Evolutionary conservation across 2,329 filamentous ascomycete genomes (phyloP).

Genomic region (Botrytis squamosa): DNA sequence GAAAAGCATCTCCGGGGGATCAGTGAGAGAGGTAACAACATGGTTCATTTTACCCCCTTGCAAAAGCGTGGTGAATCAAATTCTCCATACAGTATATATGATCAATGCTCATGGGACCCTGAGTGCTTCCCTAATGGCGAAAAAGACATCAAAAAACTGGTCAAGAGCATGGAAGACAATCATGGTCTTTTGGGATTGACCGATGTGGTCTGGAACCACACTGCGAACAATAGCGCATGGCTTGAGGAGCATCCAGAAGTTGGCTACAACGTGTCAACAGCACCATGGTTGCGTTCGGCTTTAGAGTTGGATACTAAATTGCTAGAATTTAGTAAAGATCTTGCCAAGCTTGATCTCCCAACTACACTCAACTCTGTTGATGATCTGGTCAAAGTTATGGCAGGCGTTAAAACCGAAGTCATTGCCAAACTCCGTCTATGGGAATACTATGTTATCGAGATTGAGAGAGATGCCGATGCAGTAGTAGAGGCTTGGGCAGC

Average conservation of each 20-base stretch:
- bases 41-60: slow-evolving; percentile 96
- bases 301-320: slow-evolving; percentile 78
- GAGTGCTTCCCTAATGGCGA: slow-evolving; percentile 81
- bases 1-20: slow-evolving; percentile 85
- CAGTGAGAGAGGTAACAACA: slow-evolving; percentile 91
- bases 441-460: slow-evolving; percentile 89
- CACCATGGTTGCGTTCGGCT: slow-evolving; percentile 71
- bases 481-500: slow-evolving; percentile 70
- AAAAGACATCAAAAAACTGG: slow-evolving; percentile 72
- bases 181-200: slow-evolving; percentile 85
- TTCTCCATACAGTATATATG: slow-evolving; percentile 94
- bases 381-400: slow-evolving; percentile 80
- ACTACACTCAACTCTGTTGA: slow-evolving; percentile 67
- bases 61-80: slow-evolving; percentile 88
- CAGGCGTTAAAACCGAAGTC: slow-evolving; percentile 76
- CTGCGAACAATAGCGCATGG: slow-evolving; percentile 93
- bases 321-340: slow-evolving; percentile 59
- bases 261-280: slow-evolving; percentile 90
- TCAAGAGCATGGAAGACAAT: slow-evolving; percentile 78
- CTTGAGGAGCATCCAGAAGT: slow-evolving; percentile 90
- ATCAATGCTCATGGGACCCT: slow-evolving; percentile 86
- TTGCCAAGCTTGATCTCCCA: slow-evolving; percentile 70
- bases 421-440: slow-evolving; percentile 77
- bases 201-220: slow-evolving; percentile 98
- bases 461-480: slow-evolving; percentile 67